phyloP scores from a whole-genome alignment of 2,329 filamentous ascomycete species.

The Pseudogymnoascus sp. region DNA sequence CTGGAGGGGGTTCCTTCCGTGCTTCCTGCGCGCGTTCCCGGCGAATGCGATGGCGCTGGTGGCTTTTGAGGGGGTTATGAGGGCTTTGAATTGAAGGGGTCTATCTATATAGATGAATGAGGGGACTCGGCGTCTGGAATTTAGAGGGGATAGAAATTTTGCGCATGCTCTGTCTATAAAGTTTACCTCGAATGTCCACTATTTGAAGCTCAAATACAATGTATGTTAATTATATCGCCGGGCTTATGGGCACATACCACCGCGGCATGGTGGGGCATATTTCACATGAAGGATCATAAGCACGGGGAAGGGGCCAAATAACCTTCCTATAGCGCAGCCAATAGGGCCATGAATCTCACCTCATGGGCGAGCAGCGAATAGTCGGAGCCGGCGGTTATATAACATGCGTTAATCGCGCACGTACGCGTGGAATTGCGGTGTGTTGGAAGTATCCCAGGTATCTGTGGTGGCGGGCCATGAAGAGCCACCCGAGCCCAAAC shows the following conservation, averaged over 20 bases:
- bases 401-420: background rate
- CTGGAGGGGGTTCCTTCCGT: slow-evolving; percentile 90
- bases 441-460: background rate
- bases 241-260: background rate
- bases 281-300: background rate
- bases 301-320: background rate
- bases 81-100: slow-evolving; percentile 46
- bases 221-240: background rate
- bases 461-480: background rate
- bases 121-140: background rate
- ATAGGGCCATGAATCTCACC: background rate
- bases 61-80: slow-evolving; percentile 89
- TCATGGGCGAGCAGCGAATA: background rate
- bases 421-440: background rate
- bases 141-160: background rate
- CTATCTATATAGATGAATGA: background rate
- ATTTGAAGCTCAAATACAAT: background rate
- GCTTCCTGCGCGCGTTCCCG: slow-evolving; percentile 88
- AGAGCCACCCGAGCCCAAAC: background rate
- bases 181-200: background rate
- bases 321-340: background rate
- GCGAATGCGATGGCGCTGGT: slow-evolving; percentile 92
- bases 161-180: background rate
- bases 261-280: background rate
- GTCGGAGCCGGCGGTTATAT: slow-evolving; percentile 1